Evolutionary conservation across 1,139 yeast genomes (phyloP).

Genomic region (Wickerhamomyces sp.): DNA sequence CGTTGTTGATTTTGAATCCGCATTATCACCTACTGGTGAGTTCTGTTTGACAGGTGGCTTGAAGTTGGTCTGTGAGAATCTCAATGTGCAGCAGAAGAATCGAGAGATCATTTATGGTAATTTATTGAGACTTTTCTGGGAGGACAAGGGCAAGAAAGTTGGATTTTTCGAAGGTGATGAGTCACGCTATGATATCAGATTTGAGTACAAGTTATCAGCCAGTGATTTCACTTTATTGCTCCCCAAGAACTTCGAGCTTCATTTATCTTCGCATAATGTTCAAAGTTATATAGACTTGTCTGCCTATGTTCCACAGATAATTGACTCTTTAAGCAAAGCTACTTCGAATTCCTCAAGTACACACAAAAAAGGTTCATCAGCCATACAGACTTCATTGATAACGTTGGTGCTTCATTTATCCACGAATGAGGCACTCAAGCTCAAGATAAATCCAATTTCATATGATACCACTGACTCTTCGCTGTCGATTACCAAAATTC

Average conservation of each 20-base stretch:
- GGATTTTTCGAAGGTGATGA: slow-evolving; percentile 21
- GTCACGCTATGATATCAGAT: slow-evolving; percentile 43
- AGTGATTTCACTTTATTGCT: slow-evolving; percentile 39
- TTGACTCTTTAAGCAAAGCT: slow-evolving; percentile 15
- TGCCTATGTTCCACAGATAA: slow-evolving; percentile 17
- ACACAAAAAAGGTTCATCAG: slow-evolving; percentile 3
- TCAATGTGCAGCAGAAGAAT: slow-evolving; percentile 40
- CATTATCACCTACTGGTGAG: slow-evolving; percentile 34
- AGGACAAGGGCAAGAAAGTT: slow-evolving; percentile 22
- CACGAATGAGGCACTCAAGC: background rate
- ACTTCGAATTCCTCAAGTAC: slow-evolving; percentile 1
- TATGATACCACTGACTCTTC: slow-evolving; percentile 10
- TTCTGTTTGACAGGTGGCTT: slow-evolving; percentile 33
- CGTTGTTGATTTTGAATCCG: slow-evolving; percentile 40
- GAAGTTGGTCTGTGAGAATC: slow-evolving; percentile 27
- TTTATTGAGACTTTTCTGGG: slow-evolving; percentile 15
- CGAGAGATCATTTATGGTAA: slow-evolving; percentile 44
- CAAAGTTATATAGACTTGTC: slow-evolving; percentile 12
- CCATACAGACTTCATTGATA: slow-evolving; percentile 19
- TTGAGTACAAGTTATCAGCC: slow-evolving; percentile 39
- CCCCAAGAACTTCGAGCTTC: slow-evolving; percentile 37
- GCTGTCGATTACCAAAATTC: slow-evolving; percentile 9
- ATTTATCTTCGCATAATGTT: slow-evolving; percentile 26
- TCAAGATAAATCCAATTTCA: slow-evolving; percentile 18
- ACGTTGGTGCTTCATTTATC: slow-evolving; percentile 7